phyloP scores from a whole-genome alignment of 75 land plant genomes.

The Larix kaempferi region DNA sequence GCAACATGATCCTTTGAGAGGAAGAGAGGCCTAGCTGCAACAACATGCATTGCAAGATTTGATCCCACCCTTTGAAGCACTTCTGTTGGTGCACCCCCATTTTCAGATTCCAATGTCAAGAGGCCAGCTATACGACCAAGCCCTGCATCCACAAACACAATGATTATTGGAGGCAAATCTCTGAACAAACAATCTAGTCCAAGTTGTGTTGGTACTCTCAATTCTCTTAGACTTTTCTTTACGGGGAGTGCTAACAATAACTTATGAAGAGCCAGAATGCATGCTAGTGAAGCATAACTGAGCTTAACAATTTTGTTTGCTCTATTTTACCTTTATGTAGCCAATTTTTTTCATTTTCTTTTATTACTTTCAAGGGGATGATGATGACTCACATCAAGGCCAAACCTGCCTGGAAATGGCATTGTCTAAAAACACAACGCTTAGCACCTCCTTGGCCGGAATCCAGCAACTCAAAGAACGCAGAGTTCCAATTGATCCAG shows the following conservation, averaged over 20 bases:
- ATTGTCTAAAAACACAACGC: too few relatives aligned
- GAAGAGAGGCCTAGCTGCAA: constrained; percentile 83
- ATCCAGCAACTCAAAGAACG: too few relatives aligned
- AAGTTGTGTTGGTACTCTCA: neutral
- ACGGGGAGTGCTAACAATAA: neutral
- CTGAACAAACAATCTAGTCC: neutral
- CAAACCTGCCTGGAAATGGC: too few relatives aligned
- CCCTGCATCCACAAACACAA: constrained; percentile 32
- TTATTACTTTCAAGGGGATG: neutral
- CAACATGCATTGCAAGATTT: constrained; percentile 93
- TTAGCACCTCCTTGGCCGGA: too few relatives aligned
- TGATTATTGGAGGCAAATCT: neutral
- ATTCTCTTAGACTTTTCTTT: neutral
- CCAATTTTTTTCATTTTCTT: neutral
- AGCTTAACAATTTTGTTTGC: neutral
- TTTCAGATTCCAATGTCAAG: constrained; percentile 68
- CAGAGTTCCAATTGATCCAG: too few relatives aligned
- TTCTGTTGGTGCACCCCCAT: constrained; percentile 29
- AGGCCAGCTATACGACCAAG: constrained; percentile 88
- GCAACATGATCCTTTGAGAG: constrained; percentile 80
- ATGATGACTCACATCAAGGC: neutral
- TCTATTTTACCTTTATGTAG: neutral
- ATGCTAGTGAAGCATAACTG: neutral
- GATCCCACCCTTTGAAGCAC: constrained; percentile 62
- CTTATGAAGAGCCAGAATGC: constrained; percentile 1